phyloP scores from a whole-genome alignment of 23 red algal species.

The Gracilaria vermiculophylla region DNA sequence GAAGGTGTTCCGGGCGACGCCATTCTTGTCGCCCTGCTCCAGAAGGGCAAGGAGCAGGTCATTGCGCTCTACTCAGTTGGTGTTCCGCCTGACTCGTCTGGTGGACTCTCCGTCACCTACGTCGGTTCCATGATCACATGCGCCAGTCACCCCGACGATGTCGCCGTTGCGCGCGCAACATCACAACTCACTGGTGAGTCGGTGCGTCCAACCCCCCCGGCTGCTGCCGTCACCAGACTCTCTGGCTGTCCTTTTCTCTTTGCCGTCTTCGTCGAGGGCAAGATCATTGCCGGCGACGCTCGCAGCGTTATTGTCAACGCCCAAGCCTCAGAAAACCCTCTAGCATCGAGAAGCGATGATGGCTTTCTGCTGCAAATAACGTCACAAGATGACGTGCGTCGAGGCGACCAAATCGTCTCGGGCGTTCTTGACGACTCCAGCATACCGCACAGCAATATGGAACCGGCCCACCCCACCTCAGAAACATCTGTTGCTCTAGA shows the following conservation, averaged over 20 bases:
- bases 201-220: constrained; percentile 20
- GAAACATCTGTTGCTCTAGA: neutral
- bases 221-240: constrained; percentile 43
- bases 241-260: constrained; percentile 55
- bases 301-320: constrained; percentile 22
- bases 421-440: neutral
- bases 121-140: constrained; percentile 51
- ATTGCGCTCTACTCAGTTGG: constrained; percentile 50
- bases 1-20: constrained; percentile 28
- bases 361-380: neutral
- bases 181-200: constrained; percentile 27
- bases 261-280: constrained; percentile 47
- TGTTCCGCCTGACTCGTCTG: constrained; percentile 4
- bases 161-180: constrained; percentile 49
- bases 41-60: constrained; percentile 30
- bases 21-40: constrained; percentile 51
- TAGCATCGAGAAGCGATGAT: neutral
- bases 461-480: neutral
- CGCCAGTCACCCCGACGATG: constrained; percentile 21
- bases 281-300: constrained; percentile 57
- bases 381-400: neutral
- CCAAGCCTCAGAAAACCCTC: neutral
- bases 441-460: neutral
- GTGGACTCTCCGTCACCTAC: constrained; percentile 25
- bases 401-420: neutral